Evolutionary conservation across 768 basidiomycete species (phyloP).

Genomic region (Leccinum ochraceum): DNA sequence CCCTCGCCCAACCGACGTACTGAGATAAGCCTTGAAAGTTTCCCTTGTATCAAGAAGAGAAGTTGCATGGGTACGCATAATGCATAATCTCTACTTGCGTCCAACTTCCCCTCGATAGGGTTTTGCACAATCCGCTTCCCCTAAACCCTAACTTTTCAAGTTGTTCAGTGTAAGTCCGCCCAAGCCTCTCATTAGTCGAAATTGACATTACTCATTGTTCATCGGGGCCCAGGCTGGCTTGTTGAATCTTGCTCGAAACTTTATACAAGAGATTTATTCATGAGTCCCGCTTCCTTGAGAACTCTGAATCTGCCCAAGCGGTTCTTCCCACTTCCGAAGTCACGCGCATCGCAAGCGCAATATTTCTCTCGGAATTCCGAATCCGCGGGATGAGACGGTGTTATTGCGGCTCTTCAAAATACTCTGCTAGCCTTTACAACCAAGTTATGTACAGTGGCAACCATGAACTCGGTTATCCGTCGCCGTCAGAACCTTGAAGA

Average conservation of each 20-base stretch:
- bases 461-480: background rate
- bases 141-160: background rate
- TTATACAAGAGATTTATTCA: background rate
- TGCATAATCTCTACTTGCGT: background rate
- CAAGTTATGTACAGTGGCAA: background rate
- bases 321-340: background rate
- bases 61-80: background rate
- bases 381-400: conserved; percentile 13
- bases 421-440: background rate
- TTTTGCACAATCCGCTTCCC: background rate
- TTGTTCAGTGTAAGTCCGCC: background rate
- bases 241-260: background rate
- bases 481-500: background rate
- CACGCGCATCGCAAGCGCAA: background rate
- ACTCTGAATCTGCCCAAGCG: background rate
- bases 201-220: background rate
- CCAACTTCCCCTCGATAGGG: background rate
- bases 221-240: background rate
- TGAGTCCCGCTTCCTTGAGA: conserved; percentile 2
- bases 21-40: conserved; percentile 7
- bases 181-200: background rate
- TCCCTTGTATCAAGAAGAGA: conserved; percentile 6
- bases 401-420: conserved; percentile 4
- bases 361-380: background rate
- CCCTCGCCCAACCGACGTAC: conserved; percentile 3